Percentiles rank a stretch among this genome's conserved stretches.
Evolutionary conservation across 2,329 filamentous ascomycete species (phyloP).

Genomic region (Ceratocystis cacaofunesta): DNA sequence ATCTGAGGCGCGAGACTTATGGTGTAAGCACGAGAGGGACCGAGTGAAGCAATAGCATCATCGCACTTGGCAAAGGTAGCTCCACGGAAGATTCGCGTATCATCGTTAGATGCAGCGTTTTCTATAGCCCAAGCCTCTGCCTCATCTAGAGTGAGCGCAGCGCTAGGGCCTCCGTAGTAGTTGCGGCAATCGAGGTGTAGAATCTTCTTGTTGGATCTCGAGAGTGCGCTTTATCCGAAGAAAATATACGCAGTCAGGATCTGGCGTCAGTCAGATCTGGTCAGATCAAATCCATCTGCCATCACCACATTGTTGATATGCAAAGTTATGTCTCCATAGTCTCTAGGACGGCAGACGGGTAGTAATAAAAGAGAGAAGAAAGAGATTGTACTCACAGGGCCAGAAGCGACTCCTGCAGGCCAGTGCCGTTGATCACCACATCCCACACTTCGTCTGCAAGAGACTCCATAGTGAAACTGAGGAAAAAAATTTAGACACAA

Average conservation of each 20-base stretch:
- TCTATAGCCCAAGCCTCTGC: constrained; percentile 50
- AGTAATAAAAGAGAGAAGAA: constrained; percentile 9
- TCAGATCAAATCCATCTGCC: constrained; percentile 11
- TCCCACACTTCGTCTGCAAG: constrained; percentile 63
- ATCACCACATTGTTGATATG: constrained; percentile 11
- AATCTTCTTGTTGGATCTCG: constrained; percentile 79
- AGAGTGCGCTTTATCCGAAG: constrained; percentile 55
- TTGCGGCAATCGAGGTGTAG: constrained; percentile 77
- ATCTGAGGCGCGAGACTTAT: constrained; percentile 74
- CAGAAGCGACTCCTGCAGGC: constrained; percentile 63
- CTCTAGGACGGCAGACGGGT: constrained; percentile 24
- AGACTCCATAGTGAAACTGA: constrained; percentile 46
- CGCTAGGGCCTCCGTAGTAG: constrained; percentile 78
- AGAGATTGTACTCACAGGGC: constrained; percentile 46
- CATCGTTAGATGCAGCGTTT: constrained; percentile 22
- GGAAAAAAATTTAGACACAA: constrained; percentile 18
- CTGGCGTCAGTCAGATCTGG: constrained; percentile 51
- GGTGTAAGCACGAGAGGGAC: constrained; percentile 55
- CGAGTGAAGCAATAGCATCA: constrained; percentile 35
- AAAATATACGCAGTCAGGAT: constrained; percentile 26
- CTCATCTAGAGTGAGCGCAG: constrained; percentile 72
- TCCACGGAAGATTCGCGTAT: constrained; percentile 24
- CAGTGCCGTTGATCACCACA: constrained; percentile 64
- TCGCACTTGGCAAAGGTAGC: constrained; percentile 26
- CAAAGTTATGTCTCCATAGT: constrained; percentile 20